A percentile compares a stretch with the other conserved stretches of the same genome.
These are phyloP conservation scores for Komagataella pastoris DNA, from an alignment of 805 yeast species.

Conservation along the genomic window DNA sequence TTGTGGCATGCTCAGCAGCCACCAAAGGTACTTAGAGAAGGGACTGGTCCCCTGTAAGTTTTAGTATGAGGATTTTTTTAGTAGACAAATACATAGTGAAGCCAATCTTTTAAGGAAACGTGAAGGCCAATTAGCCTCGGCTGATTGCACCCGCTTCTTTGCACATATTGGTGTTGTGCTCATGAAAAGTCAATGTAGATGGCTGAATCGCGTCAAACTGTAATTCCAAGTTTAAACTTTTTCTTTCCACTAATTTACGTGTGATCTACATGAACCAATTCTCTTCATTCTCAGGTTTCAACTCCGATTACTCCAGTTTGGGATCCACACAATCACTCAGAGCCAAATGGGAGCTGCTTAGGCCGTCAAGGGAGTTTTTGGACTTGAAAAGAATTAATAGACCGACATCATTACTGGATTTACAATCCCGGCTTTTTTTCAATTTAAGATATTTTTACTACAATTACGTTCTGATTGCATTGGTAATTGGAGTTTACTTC, in stretches of 20 bases:
- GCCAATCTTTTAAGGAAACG: not conserved
- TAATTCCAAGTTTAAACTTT: not conserved
- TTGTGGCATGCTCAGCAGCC: conserved; percentile 61
- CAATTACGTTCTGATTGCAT: conserved; percentile 65
- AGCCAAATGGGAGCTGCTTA: conserved; percentile 50
- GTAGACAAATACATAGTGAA: not conserved
- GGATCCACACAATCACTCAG: conserved; percentile 26
- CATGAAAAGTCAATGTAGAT: not conserved
- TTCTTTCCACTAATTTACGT: not conserved
- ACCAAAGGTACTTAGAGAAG: conserved; percentile 12
- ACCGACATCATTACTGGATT: conserved; percentile 72
- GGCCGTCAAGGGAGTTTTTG: conserved; percentile 83
- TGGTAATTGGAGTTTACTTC: conserved; percentile 62
- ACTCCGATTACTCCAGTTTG: not conserved
- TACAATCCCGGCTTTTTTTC: conserved; percentile 72
- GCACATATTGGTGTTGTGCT: not conserved
- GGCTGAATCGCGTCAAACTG: not conserved
- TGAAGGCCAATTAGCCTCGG: not conserved
- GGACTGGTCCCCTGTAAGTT: not conserved
- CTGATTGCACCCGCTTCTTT: not conserved
- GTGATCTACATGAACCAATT: not conserved
- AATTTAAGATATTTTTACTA: conserved; percentile 78
- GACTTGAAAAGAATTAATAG: conserved; percentile 74
- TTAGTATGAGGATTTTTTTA: not conserved
- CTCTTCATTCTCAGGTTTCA: not conserved